Base-by-base conservation (phyloP, 768 basidiomycete genomes). In the Russula sp. region DNA sequence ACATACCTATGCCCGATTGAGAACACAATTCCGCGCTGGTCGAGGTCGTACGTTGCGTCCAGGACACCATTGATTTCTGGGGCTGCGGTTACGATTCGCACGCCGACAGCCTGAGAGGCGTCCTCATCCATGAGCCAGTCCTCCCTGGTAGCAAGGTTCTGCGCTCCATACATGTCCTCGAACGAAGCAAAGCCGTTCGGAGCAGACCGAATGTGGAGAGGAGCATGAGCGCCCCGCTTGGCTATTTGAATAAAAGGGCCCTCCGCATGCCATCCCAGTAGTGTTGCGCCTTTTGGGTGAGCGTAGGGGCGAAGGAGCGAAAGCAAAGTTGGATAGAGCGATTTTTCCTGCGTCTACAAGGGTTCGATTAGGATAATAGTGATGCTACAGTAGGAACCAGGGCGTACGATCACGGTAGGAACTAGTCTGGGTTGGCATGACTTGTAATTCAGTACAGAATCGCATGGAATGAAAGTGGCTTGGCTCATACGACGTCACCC, bases 221-320 rank as follows among this genome's bases (percentile, higher is more conserved):
- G 82, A 1, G 88, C 80, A 71, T 96, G 94, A 2, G 89, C 91
- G 2, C 94, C 94, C 49, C 88, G 85, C 72, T 93, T 93, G n/a
- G 80, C 80, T 45, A 84, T 75, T 59, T 91, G 86, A 48, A 94
- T 79, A 77, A 94, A 95, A 0, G 94, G 93, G 0, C 94, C 94
- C 74, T 96, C 94, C 32, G 83, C 89, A 67, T 96, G 94, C 87
- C 89, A 95, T 32, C 94, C 94, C 13, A 95, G 81, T 3, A 93
- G 73, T 39, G 82, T 86, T 0, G 93, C 91, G 10, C 87, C 87
- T 10, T 68, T 77, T 0, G 82, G 76, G 14, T 83, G 80, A 14
- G 84, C 82, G 70, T 84, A 84, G 1, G 91, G 90, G 40, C 80
- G 81, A 32, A 94, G 79, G 18, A 91, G 79, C 60, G 77, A 76